These are phyloP conservation scores for Avicennia marina DNA, from an alignment of 257 asterid species.

Conservation along the genomic window DNA sequence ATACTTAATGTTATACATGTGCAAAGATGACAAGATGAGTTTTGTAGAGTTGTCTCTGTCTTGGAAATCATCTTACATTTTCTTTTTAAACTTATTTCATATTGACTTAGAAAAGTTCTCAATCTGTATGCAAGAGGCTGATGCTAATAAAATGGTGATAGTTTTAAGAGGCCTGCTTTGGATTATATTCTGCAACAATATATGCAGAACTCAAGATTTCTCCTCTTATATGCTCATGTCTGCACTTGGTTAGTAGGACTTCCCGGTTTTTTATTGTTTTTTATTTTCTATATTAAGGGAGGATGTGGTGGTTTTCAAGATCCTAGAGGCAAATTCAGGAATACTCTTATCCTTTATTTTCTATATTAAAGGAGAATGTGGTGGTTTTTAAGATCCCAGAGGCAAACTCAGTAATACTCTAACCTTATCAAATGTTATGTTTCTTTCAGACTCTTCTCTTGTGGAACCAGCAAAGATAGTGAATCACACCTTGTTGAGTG, in stretches of 20 bases:
- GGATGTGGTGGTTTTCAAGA: not conserved
- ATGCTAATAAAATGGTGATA: not conserved
- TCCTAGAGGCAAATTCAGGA: not conserved
- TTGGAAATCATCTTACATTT: not conserved
- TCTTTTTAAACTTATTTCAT: not conserved
- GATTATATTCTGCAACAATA: not conserved
- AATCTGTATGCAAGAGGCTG: not conserved
- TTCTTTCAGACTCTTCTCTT: slow-evolving; percentile 79
- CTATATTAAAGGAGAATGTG: no score
- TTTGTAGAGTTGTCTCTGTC: not conserved
- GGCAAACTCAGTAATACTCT: no score
- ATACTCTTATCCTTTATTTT: not conserved
- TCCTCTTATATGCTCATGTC: not conserved
- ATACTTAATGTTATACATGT: no score
- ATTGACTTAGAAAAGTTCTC: not conserved
- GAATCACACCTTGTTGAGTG: slow-evolving; percentile 96
- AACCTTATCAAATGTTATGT: no score
- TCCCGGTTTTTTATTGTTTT: not conserved
- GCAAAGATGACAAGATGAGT: not conserved
- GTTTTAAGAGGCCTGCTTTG: not conserved
- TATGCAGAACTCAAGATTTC: not conserved
- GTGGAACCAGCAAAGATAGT: slow-evolving; percentile 98
- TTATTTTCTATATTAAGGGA: not conserved
- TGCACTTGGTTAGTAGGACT: not conserved
- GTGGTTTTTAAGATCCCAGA: no score